Evolutionary conservation across 2,329 filamentous ascomycete species (phyloP), one percentile per base, ranked within the genome.

Genomic region (Neofusicoccum sp.): DNA sequence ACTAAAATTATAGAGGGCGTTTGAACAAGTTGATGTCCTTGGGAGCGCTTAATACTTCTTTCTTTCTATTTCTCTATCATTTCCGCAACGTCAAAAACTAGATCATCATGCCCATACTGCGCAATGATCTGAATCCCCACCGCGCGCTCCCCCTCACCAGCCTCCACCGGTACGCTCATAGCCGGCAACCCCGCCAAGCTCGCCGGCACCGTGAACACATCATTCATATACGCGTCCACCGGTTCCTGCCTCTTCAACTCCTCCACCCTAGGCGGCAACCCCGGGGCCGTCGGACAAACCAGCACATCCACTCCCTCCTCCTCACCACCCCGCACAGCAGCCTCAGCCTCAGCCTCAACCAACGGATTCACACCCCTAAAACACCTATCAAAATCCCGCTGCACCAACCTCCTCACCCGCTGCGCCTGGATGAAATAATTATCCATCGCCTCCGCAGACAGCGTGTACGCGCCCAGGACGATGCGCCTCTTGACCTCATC

Each of bases 341-440:
- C 22, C 64, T 49, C 74, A 36, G 63, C 36, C 41, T 4, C 56
- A 37, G 6, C 12, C 47, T 81, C 77, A 14, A 52, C 5, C 3
- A 98, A 81, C 3, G 89, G 90, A 71, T 97, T 93, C 3, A 79
- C 78, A 47, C 87, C 77, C 14, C 78, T 76, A 73, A 99, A 97
- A 0, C 91, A 88, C 1, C 83, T 79, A 76, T 98, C 87, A 74
- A 99, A 99, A 72, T 99, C 95, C 37, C 82, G 80, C 73, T 95
- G 89, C 2, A 99, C 91, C 16, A 96, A 81, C 61, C 92, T 85
- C 1, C 95, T 89, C 43, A 97, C 87, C 67, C 89, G 89, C 78
- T 99, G 95, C 49, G 95, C 95, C 74, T 97, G 90, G 66, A 97
- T 86, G 72, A 99, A 99, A 77, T 98, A 97, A 74, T 98, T 99